These are phyloP conservation scores for Parathielavia appendiculata DNA, from an alignment of 495 filamentous ascomycete genomes.

Conservation along the genomic window DNA sequence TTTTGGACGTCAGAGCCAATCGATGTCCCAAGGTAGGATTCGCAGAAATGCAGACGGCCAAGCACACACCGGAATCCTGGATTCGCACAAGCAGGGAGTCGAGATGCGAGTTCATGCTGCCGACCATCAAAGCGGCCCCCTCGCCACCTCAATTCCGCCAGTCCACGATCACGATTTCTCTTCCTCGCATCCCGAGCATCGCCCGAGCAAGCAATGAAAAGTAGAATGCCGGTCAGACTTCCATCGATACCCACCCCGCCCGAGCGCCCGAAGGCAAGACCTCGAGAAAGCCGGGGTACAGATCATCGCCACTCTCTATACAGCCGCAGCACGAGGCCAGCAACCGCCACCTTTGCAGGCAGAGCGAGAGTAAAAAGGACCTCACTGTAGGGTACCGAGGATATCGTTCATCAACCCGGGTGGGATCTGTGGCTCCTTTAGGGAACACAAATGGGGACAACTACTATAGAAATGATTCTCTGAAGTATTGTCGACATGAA, in stretches of 20 bases:
- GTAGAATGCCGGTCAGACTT: conserved; percentile 55
- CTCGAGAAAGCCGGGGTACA: conserved; percentile 47
- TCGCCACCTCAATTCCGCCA: neutral
- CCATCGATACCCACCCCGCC: conserved; percentile 56
- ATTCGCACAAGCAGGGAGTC: too few species aligned
- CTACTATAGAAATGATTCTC: conserved; percentile 92
- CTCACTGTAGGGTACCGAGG: conserved; percentile 59
- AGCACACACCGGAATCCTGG: too few species aligned
- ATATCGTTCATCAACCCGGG: conserved; percentile 59
- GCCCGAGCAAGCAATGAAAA: conserved; percentile 45
- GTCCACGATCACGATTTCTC: too few species aligned
- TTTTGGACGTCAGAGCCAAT: too few species aligned
- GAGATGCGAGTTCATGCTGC: too few species aligned
- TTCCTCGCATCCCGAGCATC: conserved; percentile 40
- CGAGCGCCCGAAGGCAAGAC: conserved; percentile 51
- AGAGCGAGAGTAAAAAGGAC: conserved; percentile 46
- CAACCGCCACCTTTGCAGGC: conserved; percentile 48
- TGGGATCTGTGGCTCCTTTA: conserved; percentile 62
- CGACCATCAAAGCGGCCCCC: too few species aligned
- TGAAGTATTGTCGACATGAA: conserved; percentile 57
- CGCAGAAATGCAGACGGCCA: too few species aligned
- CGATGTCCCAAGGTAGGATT: too few species aligned
- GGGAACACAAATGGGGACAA: conserved; percentile 73
- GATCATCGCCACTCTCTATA: conserved; percentile 63
- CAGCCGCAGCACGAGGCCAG: conserved; percentile 31